These are phyloP conservation scores for Raffaelea deltoideospora DNA, from an alignment of 2,329 filamentous ascomycete genomes.

Conservation along the genomic window DNA sequence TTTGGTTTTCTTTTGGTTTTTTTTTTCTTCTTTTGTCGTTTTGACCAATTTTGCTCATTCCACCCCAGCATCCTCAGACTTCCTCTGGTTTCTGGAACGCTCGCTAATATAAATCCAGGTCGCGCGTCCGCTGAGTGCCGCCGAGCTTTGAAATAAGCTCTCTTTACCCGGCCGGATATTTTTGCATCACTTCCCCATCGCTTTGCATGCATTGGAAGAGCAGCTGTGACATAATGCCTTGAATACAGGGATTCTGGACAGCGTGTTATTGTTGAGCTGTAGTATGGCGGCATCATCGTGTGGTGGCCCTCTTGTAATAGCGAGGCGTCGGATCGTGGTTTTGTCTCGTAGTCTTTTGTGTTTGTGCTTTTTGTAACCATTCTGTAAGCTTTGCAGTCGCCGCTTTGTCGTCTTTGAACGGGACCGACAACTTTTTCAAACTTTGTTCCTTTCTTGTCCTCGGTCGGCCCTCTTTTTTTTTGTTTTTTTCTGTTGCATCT, in stretches of 20 bases:
- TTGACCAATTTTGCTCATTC: no score
- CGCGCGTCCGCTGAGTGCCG: no score
- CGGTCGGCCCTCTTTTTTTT: background rate
- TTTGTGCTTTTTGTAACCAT: background rate
- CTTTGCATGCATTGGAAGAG: background rate
- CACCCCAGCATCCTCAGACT: no score
- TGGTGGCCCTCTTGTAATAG: background rate
- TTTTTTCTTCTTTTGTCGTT: no score
- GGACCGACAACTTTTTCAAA: background rate
- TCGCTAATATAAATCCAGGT: no score
- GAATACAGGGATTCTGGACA: conserved; percentile 2
- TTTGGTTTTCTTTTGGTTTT: no score
- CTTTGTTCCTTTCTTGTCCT: background rate
- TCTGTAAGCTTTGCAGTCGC: background rate
- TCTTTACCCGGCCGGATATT: conserved; percentile 3
- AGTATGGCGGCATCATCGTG: background rate
- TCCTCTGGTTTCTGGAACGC: no score
- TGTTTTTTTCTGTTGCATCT: background rate
- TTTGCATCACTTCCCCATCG: background rate
- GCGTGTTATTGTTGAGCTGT: conserved; percentile 6
- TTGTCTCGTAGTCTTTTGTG: background rate
- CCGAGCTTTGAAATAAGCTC: no score
- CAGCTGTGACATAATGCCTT: conserved; percentile 1
- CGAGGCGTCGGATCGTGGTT: no score
- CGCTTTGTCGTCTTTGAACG: background rate